A percentile compares a stretch with the other conserved stretches of the same genome.
Evolutionary conservation across 73 alveolate species (phyloP).

Genomic region (Stentor roeselii): DNA sequence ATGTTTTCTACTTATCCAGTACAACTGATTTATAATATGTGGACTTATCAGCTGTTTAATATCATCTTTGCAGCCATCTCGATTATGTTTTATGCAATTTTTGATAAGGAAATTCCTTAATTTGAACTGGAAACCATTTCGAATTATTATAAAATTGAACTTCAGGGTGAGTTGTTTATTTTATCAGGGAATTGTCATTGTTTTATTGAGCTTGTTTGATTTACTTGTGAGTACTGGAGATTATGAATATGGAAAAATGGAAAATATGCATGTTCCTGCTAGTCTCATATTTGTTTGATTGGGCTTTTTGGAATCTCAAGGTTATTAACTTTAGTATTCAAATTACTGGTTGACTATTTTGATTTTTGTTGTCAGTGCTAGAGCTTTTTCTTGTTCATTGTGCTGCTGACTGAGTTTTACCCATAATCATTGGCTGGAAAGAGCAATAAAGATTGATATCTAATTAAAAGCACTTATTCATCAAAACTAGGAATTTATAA

Average conservation of each 20-base stretch:
- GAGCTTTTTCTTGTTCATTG: neutral
- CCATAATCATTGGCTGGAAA: too few species aligned
- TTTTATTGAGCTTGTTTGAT: slow-evolving; percentile 34
- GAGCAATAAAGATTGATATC: too few species aligned
- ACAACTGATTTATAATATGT: slow-evolving; percentile 51
- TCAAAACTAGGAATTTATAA: too few species aligned
- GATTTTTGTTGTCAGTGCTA: neutral
- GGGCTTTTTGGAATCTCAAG: neutral
- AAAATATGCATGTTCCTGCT: neutral
- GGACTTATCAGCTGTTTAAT: slow-evolving; percentile 57
- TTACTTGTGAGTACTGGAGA: neutral
- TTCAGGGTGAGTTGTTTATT: slow-evolving; percentile 31
- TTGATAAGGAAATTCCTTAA: slow-evolving; percentile 45
- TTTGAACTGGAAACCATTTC: neutral
- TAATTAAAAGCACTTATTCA: too few species aligned
- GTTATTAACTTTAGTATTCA: neutral
- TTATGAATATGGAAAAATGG: slow-evolving; percentile 5
- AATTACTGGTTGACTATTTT: neutral
- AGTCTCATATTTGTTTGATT: neutral
- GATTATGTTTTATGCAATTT: slow-evolving; percentile 67
- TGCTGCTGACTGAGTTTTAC: neutral
- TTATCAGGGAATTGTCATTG: slow-evolving; percentile 24
- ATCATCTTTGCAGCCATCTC: slow-evolving; percentile 75
- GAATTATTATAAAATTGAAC: slow-evolving; percentile 22
- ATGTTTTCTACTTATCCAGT: slow-evolving; percentile 56